A percentile compares a stretch with the other conserved stretches of the same genome.
Conservation (phyloP, 129 eudicot species). For the Artemisia tridentata region DNA sequence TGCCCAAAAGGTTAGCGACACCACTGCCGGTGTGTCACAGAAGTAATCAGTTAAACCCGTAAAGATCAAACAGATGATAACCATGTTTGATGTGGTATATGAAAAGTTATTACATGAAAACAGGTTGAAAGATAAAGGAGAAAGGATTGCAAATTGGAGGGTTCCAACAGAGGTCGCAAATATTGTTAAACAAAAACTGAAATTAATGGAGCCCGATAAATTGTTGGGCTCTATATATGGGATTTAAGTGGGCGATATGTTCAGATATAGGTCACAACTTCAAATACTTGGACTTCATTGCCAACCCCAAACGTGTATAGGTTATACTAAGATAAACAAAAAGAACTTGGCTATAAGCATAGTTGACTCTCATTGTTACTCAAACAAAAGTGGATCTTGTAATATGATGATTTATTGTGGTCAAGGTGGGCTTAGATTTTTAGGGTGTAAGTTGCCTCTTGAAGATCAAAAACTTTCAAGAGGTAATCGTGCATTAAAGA, state of each 20-base stretch:
- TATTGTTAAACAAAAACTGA: constrained; percentile 23
- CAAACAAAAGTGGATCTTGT: constrained; percentile 16
- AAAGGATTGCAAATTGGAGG: constrained; percentile 6
- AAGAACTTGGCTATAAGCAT: constrained; percentile 47
- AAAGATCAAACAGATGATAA: constrained; percentile 38
- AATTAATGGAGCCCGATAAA: constrained; percentile 26
- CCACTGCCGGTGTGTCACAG: background rate
- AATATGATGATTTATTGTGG: constrained; percentile 44
- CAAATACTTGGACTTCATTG: constrained; percentile 49
- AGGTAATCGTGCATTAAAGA: constrained; percentile 46
- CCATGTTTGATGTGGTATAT: constrained; percentile 28
- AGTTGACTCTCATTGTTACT: constrained; percentile 52
- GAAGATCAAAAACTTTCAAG: constrained; percentile 45
- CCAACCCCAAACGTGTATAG: constrained; percentile 43
- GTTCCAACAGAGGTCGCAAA: constrained; percentile 24
- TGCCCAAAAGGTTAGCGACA: constrained; percentile 17
- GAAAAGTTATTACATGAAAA: background rate
- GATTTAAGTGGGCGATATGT: constrained; percentile 46
- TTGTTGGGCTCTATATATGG: constrained; percentile 47
- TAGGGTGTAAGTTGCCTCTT: background rate
- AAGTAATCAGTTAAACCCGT: constrained; percentile 12
- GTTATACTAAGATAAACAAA: constrained; percentile 34
- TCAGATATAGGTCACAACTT: constrained; percentile 42
- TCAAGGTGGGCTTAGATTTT: constrained; percentile 43
- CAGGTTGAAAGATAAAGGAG: background rate